A percentile compares a stretch with the other conserved stretches of the same genome.
Evolutionary conservation across 768 basidiomycete species (phyloP).

Genomic region (Suillus lakei): DNA sequence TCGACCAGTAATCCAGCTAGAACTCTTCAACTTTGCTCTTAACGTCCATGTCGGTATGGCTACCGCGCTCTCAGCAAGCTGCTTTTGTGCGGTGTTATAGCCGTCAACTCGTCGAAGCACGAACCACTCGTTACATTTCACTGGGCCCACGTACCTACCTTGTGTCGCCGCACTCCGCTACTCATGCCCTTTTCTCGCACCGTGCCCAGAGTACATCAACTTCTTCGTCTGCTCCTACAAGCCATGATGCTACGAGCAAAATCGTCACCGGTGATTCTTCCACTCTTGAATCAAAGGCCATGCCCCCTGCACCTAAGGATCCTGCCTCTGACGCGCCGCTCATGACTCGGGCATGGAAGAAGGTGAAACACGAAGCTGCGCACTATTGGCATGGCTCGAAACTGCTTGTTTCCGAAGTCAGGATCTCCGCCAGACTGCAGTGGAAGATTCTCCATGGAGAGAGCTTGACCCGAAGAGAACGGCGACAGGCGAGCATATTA

Average conservation of each 20-base stretch:
- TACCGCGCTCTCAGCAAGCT: conserved; percentile 59
- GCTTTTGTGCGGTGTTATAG: conserved; percentile 43
- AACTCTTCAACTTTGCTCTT: not conserved
- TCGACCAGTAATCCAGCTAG: conserved; percentile 8
- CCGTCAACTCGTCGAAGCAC: conserved; percentile 26
- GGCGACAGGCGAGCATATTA: conserved; percentile 72
- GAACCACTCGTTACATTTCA: conserved; percentile 24
- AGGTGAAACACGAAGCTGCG: conserved; percentile 91
- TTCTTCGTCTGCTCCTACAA: conserved; percentile 19
- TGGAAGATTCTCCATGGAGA: conserved; percentile 94
- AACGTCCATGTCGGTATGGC: conserved; percentile 72
- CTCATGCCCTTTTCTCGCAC: conserved; percentile 20
- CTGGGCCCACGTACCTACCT: conserved; percentile 19
- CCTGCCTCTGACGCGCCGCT: conserved; percentile 47
- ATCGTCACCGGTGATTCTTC: conserved; percentile 18
- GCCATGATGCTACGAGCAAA: conserved; percentile 9
- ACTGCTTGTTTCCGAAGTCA: conserved; percentile 91
- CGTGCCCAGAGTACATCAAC: conserved; percentile 44
- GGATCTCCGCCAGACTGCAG: conserved; percentile 85
- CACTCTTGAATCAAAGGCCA: conserved; percentile 47
- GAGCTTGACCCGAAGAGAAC: conserved; percentile 88
- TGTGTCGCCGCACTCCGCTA: conserved; percentile 21
- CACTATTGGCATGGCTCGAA: conserved; percentile 99
- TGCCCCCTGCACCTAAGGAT: conserved; percentile 54
- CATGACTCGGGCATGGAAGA: conserved; percentile 78